Conservation (phyloP, 768 basidiomycete species). For the Lactarius quietus region DNA sequence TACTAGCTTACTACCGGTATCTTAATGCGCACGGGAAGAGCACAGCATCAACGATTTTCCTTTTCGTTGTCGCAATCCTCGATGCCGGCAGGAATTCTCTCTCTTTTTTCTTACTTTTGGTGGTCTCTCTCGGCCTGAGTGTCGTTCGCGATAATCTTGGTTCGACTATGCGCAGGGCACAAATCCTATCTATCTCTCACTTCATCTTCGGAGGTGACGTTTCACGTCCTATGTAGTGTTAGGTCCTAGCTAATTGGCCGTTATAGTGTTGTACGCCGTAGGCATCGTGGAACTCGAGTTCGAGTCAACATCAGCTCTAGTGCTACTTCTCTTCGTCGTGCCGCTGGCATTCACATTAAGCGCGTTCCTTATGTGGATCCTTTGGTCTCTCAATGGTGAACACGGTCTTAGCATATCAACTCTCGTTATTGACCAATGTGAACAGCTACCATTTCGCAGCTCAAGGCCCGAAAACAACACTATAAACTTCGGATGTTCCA, state of each 20-base stretch:
- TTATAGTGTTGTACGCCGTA: constrained; percentile 80
- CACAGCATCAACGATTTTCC: constrained; percentile 77
- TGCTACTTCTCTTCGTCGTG: constrained; percentile 86
- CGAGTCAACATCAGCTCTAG: constrained; percentile 82
- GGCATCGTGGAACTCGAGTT: constrained; percentile 92
- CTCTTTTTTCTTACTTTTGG: constrained; percentile 91
- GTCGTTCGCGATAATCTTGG: constrained; percentile 90
- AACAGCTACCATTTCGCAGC: constrained; percentile 82
- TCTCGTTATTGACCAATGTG: constrained; percentile 5
- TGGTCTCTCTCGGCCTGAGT: constrained; percentile 88
- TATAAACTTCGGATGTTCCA: constrained; percentile 90
- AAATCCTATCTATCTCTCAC: constrained; percentile 77
- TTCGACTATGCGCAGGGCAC: constrained; percentile 76
- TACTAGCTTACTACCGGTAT: constrained; percentile 84
- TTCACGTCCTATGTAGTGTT: not conserved
- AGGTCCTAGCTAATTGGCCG: not conserved
- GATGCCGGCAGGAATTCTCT: constrained; percentile 93
- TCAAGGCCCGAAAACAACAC: constrained; percentile 79
- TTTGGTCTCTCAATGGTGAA: constrained; percentile 81
- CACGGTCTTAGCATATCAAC: not conserved
- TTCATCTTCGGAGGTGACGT: constrained; percentile 89
- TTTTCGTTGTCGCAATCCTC: constrained; percentile 92
- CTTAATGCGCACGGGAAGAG: constrained; percentile 83
- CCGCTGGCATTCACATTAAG: constrained; percentile 95
- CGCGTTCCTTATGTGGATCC: constrained; percentile 93